Evolutionary conservation across 2,329 filamentous ascomycete genomes (phyloP), one percentile per base, ranked within the genome.

Genomic region (Tolypocladium nubicola): DNA sequence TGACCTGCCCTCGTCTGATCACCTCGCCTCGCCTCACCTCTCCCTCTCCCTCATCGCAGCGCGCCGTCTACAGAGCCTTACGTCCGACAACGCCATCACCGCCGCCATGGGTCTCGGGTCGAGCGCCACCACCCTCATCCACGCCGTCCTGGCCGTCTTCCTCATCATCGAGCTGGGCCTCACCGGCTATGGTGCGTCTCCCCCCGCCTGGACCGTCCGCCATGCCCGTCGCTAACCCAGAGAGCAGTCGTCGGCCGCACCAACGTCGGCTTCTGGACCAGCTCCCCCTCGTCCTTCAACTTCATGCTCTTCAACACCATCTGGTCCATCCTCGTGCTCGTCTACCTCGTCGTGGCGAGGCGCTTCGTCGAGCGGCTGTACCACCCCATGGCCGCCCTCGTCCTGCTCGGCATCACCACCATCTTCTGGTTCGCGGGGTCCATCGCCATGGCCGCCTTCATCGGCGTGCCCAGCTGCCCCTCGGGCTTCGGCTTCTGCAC

Each of bases 381-480:
- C 64, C 83, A 90, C 70, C 81, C 79, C 55, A 82, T 83, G 54
- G 83, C 79, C 50, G 81, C 90, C 19, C 75, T 92, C 21, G 84
- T 66, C 1, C 77, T 89, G 38, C 88, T 95, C 66, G 77, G 76
- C 52, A 63, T 94, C 30, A 94, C 89, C 11, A 86, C 87, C 74
- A 78, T 95, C 57, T 95, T 95, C 76, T 96, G 91, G 91, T 94
- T 97, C 67, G 86, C 87, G 0, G 90, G 90, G 8, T 88, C 90
- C 65, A 85, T 95, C 62, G 89, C 90, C 0, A 72, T 92, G 13
- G 90, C 87, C 0, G 86, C 84, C 23, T 77, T 78, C 57, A 72
- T 90, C 58, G 81, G 81, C 56, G 77, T 81, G 19, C 74, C 82
- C 0, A 71, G 68, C 10, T 74, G 79, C 57, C 21, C 41, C 11